phyloP scores from a whole-genome alignment of 1,139 yeast species.

The Sugiyamaella sp. region DNA sequence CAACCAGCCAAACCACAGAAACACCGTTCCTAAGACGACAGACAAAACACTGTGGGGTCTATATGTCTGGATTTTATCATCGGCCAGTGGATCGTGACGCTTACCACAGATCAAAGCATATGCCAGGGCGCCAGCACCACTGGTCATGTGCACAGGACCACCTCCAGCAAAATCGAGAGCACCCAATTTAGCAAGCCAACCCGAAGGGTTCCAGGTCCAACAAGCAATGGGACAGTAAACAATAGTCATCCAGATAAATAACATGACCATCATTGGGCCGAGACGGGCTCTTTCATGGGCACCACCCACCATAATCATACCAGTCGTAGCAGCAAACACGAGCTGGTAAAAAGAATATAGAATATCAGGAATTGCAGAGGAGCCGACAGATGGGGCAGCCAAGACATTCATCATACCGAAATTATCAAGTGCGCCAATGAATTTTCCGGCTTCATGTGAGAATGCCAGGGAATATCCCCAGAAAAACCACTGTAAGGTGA shows the following conservation, averaged over 20 bases:
- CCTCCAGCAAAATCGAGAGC: constrained; percentile 97
- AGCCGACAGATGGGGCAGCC: constrained; percentile 72
- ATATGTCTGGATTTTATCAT: constrained; percentile 64
- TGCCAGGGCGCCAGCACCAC: constrained; percentile 94
- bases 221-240: constrained; percentile 96
- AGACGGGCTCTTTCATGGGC: constrained; percentile 96
- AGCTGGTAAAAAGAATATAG: constrained; percentile 90
- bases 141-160: constrained; percentile 94
- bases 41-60: constrained; percentile 76
- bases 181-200: constrained; percentile 85
- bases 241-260: constrained; percentile 90
- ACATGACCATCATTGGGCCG: constrained; percentile 93
- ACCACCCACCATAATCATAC: constrained; percentile 93
- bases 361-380: constrained; percentile 74
- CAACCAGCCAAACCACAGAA: constrained; percentile 98
- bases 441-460: constrained; percentile 67
- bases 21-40: constrained; percentile 90
- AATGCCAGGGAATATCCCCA: constrained; percentile 95
- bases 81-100: constrained; percentile 72
- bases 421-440: constrained; percentile 78
- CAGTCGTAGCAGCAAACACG: constrained; percentile 92
- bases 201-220: constrained; percentile 95
- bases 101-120: constrained; percentile 90
- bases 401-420: constrained; percentile 78
- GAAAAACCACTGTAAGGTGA: constrained; percentile 93